These are phyloP conservation scores for Cutaneotrichosporon arboriforme DNA, from an alignment of 1,284 basidiomycete species.

Conservation along the genomic window DNA sequence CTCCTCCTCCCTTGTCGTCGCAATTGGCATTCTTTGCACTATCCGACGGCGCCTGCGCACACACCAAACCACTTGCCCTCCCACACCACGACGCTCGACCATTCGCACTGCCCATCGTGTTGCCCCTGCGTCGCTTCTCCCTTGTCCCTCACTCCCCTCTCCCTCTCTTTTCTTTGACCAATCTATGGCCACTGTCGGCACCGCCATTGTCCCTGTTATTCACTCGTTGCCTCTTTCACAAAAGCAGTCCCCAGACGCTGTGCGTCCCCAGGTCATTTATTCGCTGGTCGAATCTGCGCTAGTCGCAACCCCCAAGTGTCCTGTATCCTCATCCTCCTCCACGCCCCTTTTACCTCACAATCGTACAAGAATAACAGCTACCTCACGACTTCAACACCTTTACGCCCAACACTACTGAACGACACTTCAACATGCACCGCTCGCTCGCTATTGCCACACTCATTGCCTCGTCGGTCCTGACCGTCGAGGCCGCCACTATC, in stretches of 20 bases:
- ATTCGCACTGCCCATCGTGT: too few relatives aligned
- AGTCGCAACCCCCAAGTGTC: constrained; percentile 6
- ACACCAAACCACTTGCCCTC: too few relatives aligned
- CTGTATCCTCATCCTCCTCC: background rate
- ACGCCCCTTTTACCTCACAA: background rate
- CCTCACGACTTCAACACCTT: background rate
- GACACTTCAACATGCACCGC: constrained; percentile 2
- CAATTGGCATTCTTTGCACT: too few relatives aligned
- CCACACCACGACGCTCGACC: too few relatives aligned
- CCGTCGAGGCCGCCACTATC: constrained; percentile 1
- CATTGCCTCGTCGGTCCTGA: constrained; percentile 4
- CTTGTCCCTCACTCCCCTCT: background rate
- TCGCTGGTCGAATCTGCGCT: constrained; percentile 20
- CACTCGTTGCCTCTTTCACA: background rate
- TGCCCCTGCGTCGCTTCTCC: too few relatives aligned
- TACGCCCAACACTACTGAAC: too few relatives aligned
- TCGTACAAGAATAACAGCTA: background rate
- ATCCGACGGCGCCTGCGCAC: too few relatives aligned
- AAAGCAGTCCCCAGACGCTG: background rate
- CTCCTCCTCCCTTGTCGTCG: too few relatives aligned
- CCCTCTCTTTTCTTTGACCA: background rate
- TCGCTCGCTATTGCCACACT: constrained; percentile 1
- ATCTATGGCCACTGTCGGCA: background rate
- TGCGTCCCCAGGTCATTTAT: constrained; percentile 3
- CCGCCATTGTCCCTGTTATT: background rate